Evolutionary conservation across 1,284 basidiomycete species (phyloP), one percentile per base, ranked within the genome.

Genomic region (Grifola frondosa): DNA sequence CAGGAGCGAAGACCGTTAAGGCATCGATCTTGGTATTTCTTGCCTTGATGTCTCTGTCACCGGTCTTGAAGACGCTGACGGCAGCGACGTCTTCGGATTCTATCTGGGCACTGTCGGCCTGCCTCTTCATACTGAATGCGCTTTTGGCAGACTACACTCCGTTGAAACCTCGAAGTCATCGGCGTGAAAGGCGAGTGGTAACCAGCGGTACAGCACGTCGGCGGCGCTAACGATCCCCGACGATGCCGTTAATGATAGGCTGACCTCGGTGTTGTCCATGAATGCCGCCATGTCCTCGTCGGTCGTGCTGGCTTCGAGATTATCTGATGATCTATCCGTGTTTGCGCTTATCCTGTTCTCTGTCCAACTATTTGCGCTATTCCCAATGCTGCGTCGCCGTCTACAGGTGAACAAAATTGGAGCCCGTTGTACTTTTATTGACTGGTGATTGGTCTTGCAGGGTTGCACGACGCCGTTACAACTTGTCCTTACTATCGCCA

Each of bases 61-160:
- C 97, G 1, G 88, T 98, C 5, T 70, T 99, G 44, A 80, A 88
- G 51, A 97, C 95, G 1, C 69, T 99, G 53, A 97, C 93, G 10
- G 90, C 91, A 30, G 91, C 95, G 7, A 98, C 95, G 1, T 97
- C 96, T 15, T 89, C 87, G 11, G 97, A 99, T 64, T 94, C 92
- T 20, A 97, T 98, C 54, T 98, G 94, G 93, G 95, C 95, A 6
- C 69, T 98, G 33, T 81, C 91, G 34, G 78, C 78, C 11, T 68
- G 69, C 51, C 71, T 92, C 24, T 82, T 88, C 56, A 64, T 73
- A 30, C 64, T 85, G 30, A 82, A 84, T 59, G 66, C 80, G 5
- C 65, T 85, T 26, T 63, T 91, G 10, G 81, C 81, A 4, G 85
- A 91, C 64, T 90, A 88, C 57, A 62, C 75, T 61, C 56, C 65